These are phyloP conservation scores for Elsinoe necatrix DNA, from an alignment of 2,329 filamentous ascomycete species.

Conservation along the genomic window DNA sequence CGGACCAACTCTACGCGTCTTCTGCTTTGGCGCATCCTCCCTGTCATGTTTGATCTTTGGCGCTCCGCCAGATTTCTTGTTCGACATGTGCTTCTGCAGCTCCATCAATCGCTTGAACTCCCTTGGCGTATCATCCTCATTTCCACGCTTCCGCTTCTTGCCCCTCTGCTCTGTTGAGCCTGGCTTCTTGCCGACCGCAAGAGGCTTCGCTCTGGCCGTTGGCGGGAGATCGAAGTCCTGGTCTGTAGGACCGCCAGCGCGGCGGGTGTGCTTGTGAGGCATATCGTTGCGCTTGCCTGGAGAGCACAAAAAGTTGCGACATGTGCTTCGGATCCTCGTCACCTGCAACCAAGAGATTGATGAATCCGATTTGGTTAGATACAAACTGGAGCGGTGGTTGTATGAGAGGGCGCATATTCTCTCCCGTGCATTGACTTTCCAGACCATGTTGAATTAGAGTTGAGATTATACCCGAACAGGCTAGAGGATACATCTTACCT, in stretches of 20 bases:
- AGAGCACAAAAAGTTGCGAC: not conserved
- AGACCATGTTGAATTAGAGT: too few species aligned
- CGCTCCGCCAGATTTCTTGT: not conserved
- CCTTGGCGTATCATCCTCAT: conserved; percentile 70
- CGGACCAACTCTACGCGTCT: not conserved
- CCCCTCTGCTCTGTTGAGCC: conserved; percentile 24
- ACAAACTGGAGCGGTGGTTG: too few species aligned
- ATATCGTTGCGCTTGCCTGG: conserved; percentile 9
- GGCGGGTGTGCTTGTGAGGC: conserved; percentile 29
- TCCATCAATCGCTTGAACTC: conserved; percentile 83
- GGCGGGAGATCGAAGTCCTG: conserved; percentile 54
- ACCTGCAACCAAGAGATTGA: too few species aligned
- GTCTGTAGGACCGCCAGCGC: not conserved
- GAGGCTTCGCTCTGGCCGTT: conserved; percentile 48
- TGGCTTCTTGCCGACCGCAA: conserved; percentile 44
- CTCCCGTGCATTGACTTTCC: too few species aligned
- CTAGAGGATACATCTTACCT: too few species aligned
- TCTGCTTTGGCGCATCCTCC: not conserved
- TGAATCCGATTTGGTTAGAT: too few species aligned
- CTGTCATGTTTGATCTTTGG: conserved; percentile 31
- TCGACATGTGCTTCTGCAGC: conserved; percentile 37
- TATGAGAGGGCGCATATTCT: too few species aligned
- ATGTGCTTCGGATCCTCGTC: not conserved
- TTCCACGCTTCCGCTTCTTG: conserved; percentile 27
- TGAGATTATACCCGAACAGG: too few species aligned